Conservation (phyloP, 1,139 yeast genomes). For the Hansenula sp. region DNA sequence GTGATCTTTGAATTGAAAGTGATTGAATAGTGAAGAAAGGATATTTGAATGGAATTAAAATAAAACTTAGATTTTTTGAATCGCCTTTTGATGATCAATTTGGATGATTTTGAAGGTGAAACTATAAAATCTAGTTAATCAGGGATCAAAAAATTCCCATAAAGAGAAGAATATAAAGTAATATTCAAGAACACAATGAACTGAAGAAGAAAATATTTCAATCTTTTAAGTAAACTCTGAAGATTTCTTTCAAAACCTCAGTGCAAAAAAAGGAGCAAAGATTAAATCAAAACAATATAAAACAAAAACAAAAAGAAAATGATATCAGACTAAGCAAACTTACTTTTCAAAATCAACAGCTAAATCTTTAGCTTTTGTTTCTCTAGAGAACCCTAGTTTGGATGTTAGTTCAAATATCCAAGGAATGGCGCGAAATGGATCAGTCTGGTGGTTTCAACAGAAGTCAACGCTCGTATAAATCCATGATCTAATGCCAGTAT, state of each 20-base stretch:
- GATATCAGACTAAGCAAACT: slow-evolving; percentile 25
- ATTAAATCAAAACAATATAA: slow-evolving; percentile 4
- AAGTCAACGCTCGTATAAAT: too few relatives aligned
- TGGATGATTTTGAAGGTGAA: slow-evolving; percentile 2
- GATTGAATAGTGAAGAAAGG: background rate
- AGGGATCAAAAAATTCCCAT: background rate
- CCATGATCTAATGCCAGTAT: too few relatives aligned
- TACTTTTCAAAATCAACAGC: slow-evolving; percentile 71
- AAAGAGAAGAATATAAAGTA: background rate
- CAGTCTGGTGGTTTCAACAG: too few relatives aligned
- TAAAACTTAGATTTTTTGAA: slow-evolving; percentile 1
- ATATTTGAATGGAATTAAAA: background rate
- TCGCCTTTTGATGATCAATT: slow-evolving; percentile 2
- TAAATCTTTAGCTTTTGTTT: slow-evolving; percentile 59
- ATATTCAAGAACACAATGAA: background rate
- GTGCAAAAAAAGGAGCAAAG: background rate
- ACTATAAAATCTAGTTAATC: slow-evolving; percentile 2
- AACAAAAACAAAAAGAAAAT: slow-evolving; percentile 2
- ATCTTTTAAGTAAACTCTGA: too few relatives aligned
- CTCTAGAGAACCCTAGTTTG: slow-evolving; percentile 49
- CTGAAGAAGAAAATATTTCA: too few relatives aligned
- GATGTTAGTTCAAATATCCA: background rate
- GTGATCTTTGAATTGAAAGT: background rate
- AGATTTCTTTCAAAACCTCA: too few relatives aligned
- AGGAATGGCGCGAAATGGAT: background rate